phyloP scores from a whole-genome alignment of 768 basidiomycete genomes.

The Boletus subcaerulescens region DNA sequence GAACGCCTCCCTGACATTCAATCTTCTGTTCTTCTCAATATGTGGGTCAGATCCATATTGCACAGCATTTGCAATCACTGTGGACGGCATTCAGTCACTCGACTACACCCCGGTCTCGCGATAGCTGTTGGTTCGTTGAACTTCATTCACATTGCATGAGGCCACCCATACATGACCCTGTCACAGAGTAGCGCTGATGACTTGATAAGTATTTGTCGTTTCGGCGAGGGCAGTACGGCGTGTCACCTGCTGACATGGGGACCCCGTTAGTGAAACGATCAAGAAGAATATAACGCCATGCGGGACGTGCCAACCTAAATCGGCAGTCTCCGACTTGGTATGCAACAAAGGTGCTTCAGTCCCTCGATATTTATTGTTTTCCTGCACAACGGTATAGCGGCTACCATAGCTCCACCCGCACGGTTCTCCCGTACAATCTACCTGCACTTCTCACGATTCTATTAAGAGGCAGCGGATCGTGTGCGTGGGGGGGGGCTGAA shows the following conservation, averaged over 20 bases:
- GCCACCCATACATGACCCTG: neutral
- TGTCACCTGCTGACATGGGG: neutral
- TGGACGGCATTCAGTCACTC: neutral
- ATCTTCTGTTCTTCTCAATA: slow-evolving; percentile 8
- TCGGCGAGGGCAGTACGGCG: neutral
- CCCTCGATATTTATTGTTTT: neutral
- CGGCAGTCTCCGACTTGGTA: neutral
- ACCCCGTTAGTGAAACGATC: neutral
- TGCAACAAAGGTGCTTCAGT: neutral
- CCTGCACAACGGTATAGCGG: neutral
- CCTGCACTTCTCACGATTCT: neutral
- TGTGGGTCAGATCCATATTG: slow-evolving; percentile 1
- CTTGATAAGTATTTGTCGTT: neutral
- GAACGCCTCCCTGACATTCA: slow-evolving; percentile 7
- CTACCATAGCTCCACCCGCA: neutral
- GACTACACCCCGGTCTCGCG: neutral
- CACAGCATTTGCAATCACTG: slow-evolving; percentile 4
- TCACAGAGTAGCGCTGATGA: neutral
- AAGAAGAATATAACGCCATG: neutral
- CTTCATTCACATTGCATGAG: neutral
- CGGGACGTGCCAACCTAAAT: neutral
- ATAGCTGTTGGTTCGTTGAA: neutral
- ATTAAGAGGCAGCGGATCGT: slow-evolving; percentile 16
- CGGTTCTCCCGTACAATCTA: neutral
- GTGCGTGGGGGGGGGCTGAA: neutral